Percentiles rank a stretch among this genome's conserved stretches.
Evolutionary conservation across 805 yeast genomes (phyloP).

Genomic region (Kluyveromyces dobzhanskii): DNA sequence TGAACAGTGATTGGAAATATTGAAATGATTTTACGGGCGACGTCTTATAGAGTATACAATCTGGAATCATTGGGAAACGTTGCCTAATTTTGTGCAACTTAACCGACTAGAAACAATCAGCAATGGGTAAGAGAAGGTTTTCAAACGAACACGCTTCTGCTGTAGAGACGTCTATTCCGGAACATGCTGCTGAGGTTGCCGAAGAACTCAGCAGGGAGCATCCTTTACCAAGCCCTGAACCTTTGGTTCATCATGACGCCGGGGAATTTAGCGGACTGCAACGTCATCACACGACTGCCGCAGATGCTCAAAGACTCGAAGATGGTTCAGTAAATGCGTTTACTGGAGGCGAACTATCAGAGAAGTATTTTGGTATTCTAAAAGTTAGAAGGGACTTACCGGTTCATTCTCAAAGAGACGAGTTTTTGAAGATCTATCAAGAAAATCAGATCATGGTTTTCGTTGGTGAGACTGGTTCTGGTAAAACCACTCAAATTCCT

Average conservation of each 20-base stretch:
- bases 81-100: too few species aligned
- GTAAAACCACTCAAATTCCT: slow-evolving; percentile 97
- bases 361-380: slow-evolving; percentile 70
- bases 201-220: slow-evolving; percentile 44
- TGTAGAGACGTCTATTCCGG: slow-evolving; percentile 47
- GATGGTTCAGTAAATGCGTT: slow-evolving; percentile 63
- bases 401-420: slow-evolving; percentile 87
- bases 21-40: too few species aligned
- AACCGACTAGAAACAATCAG: too few species aligned
- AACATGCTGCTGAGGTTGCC: slow-evolving; percentile 58
- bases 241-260: slow-evolving; percentile 48
- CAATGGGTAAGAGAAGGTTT: slow-evolving; percentile 25
- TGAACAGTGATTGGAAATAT: too few species aligned
- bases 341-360: slow-evolving; percentile 54
- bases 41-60: too few species aligned
- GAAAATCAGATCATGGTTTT: slow-evolving; percentile 90
- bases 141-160: slow-evolving; percentile 26
- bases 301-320: slow-evolving; percentile 53
- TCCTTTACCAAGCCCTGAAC: slow-evolving; percentile 35
- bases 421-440: slow-evolving; percentile 79
- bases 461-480: slow-evolving; percentile 99
- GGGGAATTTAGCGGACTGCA: slow-evolving; percentile 51
- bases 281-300: slow-evolving; percentile 60
- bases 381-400: slow-evolving; percentile 79
- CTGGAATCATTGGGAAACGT: too few species aligned